These are phyloP conservation scores for Debaryomyces robertsiae DNA, from an alignment of 1,139 yeast genomes.

Conservation along the genomic window DNA sequence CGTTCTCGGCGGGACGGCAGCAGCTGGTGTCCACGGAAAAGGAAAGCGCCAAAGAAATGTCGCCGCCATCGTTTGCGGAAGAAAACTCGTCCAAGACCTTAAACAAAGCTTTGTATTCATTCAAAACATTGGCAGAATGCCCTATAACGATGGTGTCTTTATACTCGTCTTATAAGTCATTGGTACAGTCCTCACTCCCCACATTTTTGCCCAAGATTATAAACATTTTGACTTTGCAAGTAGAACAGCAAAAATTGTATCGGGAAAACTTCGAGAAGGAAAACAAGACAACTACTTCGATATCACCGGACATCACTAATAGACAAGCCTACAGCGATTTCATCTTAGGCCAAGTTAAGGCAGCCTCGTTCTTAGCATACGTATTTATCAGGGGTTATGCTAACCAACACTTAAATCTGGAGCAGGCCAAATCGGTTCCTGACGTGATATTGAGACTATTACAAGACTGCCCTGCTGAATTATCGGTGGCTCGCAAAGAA, in stretches of 20 bases:
- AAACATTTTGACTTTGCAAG: constrained; percentile 73
- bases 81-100: constrained; percentile 45
- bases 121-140: constrained; percentile 92
- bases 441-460: constrained; percentile 81
- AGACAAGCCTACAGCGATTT: constrained; percentile 86
- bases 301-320: constrained; percentile 70
- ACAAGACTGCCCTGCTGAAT: constrained; percentile 96
- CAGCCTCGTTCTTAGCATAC: constrained; percentile 93
- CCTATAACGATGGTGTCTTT: constrained; percentile 95
- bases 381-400: constrained; percentile 86
- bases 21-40: constrained; percentile 42
- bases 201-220: constrained; percentile 82
- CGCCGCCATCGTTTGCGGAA: constrained; percentile 39
- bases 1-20: constrained; percentile 37
- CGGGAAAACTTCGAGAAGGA: constrained; percentile 61
- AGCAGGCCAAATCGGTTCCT: constrained; percentile 74
- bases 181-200: constrained; percentile 73
- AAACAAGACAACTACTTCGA: constrained; percentile 52
- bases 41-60: constrained; percentile 37
- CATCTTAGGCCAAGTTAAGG: constrained; percentile 93
- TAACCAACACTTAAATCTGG: constrained; percentile 59
- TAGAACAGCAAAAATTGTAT: constrained; percentile 46
- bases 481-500: constrained; percentile 91
- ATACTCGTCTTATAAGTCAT: constrained; percentile 80
- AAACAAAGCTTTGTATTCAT: constrained; percentile 70